phyloP scores from a whole-genome alignment of 805 yeast species.

The Ogataea polymorpha region DNA sequence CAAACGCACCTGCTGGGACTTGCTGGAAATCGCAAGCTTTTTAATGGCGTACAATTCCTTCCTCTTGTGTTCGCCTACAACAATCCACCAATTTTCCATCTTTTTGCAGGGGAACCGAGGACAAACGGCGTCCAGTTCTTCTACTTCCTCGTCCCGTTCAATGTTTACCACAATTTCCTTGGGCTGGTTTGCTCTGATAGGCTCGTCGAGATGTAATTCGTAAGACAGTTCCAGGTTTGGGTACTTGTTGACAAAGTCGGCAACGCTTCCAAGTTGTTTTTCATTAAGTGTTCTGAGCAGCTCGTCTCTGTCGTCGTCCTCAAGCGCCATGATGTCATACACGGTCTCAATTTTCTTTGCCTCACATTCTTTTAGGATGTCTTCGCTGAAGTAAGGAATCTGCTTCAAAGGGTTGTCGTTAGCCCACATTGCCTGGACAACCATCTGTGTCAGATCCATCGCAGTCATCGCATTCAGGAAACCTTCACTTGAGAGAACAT shows the following conservation, averaged over 20 bases:
- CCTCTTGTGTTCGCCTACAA: conserved; percentile 63
- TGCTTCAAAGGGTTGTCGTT: conserved; percentile 76
- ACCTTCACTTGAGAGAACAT: conserved; percentile 78
- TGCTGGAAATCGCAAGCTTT: conserved; percentile 53
- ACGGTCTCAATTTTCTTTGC: conserved; percentile 62
- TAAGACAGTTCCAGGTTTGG: conserved; percentile 78
- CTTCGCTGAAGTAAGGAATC: conserved; percentile 62
- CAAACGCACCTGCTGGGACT: conserved; percentile 49
- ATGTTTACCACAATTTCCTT: conserved; percentile 46
- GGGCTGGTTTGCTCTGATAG: conserved; percentile 44
- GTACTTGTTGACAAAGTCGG: conserved; percentile 83
- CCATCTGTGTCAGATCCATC: conserved; percentile 87
- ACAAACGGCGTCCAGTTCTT: conserved; percentile 56
- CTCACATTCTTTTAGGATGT: conserved; percentile 51
- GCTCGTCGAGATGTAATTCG: conserved; percentile 41
- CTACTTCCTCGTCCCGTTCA: conserved; percentile 74
- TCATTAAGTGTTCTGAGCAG: conserved; percentile 53
- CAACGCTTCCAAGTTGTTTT: conserved; percentile 58
- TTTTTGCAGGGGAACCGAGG: conserved; percentile 59
- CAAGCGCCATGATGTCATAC: conserved; percentile 74
- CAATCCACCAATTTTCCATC: conserved; percentile 82
- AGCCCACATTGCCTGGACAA: conserved; percentile 84
- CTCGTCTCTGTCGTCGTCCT: conserved; percentile 57
- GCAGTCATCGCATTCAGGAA: conserved; percentile 71
- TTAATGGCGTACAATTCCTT: conserved; percentile 71